Evolutionary conservation across 2,329 filamentous ascomycete species (phyloP).

Genomic region (Xylariales sp.): DNA sequence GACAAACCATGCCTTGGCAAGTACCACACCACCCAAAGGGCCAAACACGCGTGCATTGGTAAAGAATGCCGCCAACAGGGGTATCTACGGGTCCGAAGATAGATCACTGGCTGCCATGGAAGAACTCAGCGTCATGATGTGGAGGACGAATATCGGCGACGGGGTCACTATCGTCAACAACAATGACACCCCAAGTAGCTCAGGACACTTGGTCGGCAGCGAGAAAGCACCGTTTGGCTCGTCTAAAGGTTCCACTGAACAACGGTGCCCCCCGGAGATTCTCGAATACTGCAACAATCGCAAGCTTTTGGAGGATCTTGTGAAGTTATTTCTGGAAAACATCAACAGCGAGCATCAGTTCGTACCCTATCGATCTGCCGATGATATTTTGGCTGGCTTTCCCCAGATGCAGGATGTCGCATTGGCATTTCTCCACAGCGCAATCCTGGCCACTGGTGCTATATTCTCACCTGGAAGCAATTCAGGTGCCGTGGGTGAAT

Average conservation of each 20-base stretch:
- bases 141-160: constrained; percentile 13
- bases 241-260: neutral
- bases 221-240: too few relatives aligned
- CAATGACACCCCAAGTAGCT: constrained; percentile 8
- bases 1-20: neutral
- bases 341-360: constrained; percentile 14
- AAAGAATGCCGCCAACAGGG: too few relatives aligned
- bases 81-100: constrained; percentile 6
- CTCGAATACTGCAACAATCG: constrained; percentile 9
- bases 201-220: constrained; percentile 8
- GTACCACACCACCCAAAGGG: neutral
- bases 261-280: constrained; percentile 5
- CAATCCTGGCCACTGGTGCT: constrained; percentile 9
- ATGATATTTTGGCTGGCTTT: constrained; percentile 9
- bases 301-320: constrained; percentile 8
- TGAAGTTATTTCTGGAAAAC: constrained; percentile 9
- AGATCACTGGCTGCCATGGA: constrained; percentile 12
- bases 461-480: constrained; percentile 8
- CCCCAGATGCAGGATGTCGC: constrained; percentile 9
- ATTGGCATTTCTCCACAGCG: constrained; percentile 11
- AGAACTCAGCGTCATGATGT: constrained; percentile 13
- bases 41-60: too few relatives aligned
- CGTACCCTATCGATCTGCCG: constrained; percentile 6
- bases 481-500: constrained; percentile 6
- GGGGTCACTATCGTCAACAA: constrained; percentile 14